Evolutionary conservation across 2,329 filamentous ascomycete genomes (phyloP).

Genomic region (Fonsecaea pedrosoi): DNA sequence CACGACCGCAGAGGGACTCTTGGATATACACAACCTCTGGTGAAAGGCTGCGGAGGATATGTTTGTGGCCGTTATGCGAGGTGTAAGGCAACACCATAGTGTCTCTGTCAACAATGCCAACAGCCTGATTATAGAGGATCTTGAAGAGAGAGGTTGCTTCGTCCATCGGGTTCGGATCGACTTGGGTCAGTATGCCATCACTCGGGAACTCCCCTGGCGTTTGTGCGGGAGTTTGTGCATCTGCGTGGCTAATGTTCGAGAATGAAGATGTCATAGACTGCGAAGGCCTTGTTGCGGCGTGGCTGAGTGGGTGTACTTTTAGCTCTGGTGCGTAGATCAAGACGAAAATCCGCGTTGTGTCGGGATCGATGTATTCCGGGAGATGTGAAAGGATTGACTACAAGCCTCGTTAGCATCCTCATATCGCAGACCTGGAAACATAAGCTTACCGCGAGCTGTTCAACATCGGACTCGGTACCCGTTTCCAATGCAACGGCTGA

Average conservation of each 20-base stretch:
- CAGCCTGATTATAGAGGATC: conserved; percentile 79
- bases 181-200: conserved; percentile 62
- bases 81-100: conserved; percentile 89
- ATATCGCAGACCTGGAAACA: neutral
- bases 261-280: conserved; percentile 72
- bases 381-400: conserved; percentile 90
- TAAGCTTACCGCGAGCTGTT: conserved; percentile 79
- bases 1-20: conserved; percentile 77
- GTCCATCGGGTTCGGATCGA: conserved; percentile 47
- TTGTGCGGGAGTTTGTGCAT: conserved; percentile 71
- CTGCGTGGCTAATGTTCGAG: conserved; percentile 79
- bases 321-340: conserved; percentile 86
- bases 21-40: conserved; percentile 89
- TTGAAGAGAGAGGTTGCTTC: conserved; percentile 70
- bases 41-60: conserved; percentile 83
- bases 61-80: conserved; percentile 78
- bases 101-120: conserved; percentile 80
- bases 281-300: conserved; percentile 49
- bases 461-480: conserved; percentile 62
- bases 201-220: conserved; percentile 63
- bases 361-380: conserved; percentile 75
- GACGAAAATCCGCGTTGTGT: conserved; percentile 78
- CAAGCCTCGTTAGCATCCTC: conserved; percentile 21
- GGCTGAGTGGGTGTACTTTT: conserved; percentile 68
- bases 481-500: conserved; percentile 74